phyloP scores from a whole-genome alignment of 106 monocot genomes.

The Triglochin maritima region DNA sequence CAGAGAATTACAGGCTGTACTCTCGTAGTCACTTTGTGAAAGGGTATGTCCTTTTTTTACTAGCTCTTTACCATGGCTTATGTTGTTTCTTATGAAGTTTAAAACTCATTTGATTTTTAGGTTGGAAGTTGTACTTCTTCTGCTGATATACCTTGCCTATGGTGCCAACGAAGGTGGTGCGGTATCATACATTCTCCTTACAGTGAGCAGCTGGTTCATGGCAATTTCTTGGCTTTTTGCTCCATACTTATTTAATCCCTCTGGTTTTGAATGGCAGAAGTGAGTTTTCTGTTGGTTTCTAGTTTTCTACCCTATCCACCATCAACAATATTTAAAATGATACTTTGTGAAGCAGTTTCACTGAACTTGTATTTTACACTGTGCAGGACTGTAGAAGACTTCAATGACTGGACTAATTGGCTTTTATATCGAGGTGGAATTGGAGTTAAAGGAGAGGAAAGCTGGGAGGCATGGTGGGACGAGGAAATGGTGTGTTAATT shows the following conservation, averaged over 20 bases:
- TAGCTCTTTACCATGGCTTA: not conserved
- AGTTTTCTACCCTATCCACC: not conserved
- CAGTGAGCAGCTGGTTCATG: constrained; percentile 80
- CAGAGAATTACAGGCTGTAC: constrained; percentile 84
- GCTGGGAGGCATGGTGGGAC: constrained; percentile 99
- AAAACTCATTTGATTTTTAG: constrained; percentile 9
- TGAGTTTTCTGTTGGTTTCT: constrained; percentile 13
- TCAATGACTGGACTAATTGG: constrained; percentile 91
- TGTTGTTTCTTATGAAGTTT: not conserved
- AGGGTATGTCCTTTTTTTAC: constrained; percentile 32
- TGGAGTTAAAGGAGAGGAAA: constrained; percentile 89
- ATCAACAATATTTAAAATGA: not conserved
- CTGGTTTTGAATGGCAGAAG: constrained; percentile 95
- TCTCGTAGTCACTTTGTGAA: constrained; percentile 90
- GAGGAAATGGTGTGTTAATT: constrained; percentile 62
- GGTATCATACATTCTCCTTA: constrained; percentile 53
- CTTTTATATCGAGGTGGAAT: constrained; percentile 91
- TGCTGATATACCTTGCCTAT: constrained; percentile 64
- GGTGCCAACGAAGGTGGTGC: constrained; percentile 52
- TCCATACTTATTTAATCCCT: constrained; percentile 71
- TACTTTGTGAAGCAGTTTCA: not conserved
- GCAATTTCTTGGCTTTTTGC: constrained; percentile 87
- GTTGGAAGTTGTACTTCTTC: constrained; percentile 61
- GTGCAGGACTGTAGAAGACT: constrained; percentile 74
- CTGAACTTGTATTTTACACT: too few relatives aligned